Base-by-base conservation (phyloP, 148 eudicot genomes). In the Fagopyrum homotropicum region DNA sequence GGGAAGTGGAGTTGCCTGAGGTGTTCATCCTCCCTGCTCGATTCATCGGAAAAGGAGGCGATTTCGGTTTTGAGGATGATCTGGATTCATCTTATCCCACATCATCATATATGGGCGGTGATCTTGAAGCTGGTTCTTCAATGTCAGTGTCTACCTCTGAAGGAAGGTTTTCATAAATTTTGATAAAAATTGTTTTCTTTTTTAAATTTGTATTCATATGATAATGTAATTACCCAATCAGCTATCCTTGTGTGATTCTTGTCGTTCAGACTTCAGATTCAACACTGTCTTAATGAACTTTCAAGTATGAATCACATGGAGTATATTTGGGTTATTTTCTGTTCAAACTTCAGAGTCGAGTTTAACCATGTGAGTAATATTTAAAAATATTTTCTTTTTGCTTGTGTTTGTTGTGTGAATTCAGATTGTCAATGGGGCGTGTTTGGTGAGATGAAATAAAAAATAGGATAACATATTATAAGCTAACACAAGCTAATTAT, bases 1-100 rank as follows among this genome's bases (percentile, higher is more conserved):
- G 96, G 69, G 98, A 88, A 77, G 81, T 80, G 55, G 50, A 73
- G 3, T 52, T 92, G 83, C 97, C 94, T 3, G 83, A 82, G 9
- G 79, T 75, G 72, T 7, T 89, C 76, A 45, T 72, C 0, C 69
- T 82, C 2, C 92, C 90, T 0, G 84, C 84, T 10, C 85, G 85
- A 16, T 84, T 72, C 80, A 82, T 71, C 19, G 75, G 81, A 51
- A 84, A 81, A 77, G 77, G 73, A 49, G 69, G 77, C 8, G 49
- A 66, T 12, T 17, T 35, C 4, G 72, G 72, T 12, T 85, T 81
- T 70, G 89, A 85, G 72, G 91, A 89, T 61, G 86, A 66, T 80
- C 69, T 84, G 52, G 85, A 89, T 78, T 83, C 93, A 59, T 35
- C 40, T 35, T 88, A 87, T 76, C 81, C 88, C 6, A 50, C 83